phyloP scores from a whole-genome alignment of 2,329 filamentous ascomycete genomes.

The Huntiella moniliformis region DNA sequence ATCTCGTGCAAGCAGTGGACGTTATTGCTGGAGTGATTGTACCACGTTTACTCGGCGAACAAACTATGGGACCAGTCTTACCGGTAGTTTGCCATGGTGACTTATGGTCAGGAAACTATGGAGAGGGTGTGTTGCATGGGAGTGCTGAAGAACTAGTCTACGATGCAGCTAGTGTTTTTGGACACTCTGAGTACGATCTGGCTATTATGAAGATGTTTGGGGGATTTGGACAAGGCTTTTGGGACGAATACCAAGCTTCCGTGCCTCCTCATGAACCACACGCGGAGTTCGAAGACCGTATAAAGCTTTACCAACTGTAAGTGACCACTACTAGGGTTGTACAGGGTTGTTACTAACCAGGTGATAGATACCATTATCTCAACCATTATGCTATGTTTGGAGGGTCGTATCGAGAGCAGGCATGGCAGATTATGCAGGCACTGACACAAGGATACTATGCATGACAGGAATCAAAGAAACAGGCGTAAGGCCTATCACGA shows the following conservation, averaged over 20 bases:
- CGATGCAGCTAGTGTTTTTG: slow-evolving; percentile 66
- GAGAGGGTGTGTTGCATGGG: slow-evolving; percentile 39
- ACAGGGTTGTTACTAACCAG: no score
- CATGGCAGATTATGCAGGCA: slow-evolving; percentile 60
- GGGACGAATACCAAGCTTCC: slow-evolving; percentile 56
- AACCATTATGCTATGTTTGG: slow-evolving; percentile 82
- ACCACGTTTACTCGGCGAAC: slow-evolving; percentile 53
- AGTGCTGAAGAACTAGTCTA: slow-evolving; percentile 56
- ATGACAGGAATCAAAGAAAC: no score
- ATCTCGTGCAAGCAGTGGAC: slow-evolving; percentile 40
- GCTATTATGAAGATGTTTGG: slow-evolving; percentile 97
- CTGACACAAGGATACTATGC: slow-evolving; percentile 28
- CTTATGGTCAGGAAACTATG: slow-evolving; percentile 80
- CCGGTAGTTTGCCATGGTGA: slow-evolving; percentile 81
- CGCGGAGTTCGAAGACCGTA: slow-evolving; percentile 68
- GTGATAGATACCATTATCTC: slow-evolving; percentile 62
- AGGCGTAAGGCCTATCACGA: no score
- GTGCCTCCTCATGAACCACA: slow-evolving; percentile 65
- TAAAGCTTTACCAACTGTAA: slow-evolving; percentile 65
- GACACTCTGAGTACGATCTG: slow-evolving; percentile 74
- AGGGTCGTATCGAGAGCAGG: slow-evolving; percentile 55
- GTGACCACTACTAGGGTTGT: slow-evolving; percentile 15
- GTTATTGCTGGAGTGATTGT: slow-evolving; percentile 45
- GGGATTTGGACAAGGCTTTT: slow-evolving; percentile 55
- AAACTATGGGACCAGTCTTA: slow-evolving; percentile 41